phyloP scores from a whole-genome alignment of 208 protist species.

The Acanthamoeba royreba region DNA sequence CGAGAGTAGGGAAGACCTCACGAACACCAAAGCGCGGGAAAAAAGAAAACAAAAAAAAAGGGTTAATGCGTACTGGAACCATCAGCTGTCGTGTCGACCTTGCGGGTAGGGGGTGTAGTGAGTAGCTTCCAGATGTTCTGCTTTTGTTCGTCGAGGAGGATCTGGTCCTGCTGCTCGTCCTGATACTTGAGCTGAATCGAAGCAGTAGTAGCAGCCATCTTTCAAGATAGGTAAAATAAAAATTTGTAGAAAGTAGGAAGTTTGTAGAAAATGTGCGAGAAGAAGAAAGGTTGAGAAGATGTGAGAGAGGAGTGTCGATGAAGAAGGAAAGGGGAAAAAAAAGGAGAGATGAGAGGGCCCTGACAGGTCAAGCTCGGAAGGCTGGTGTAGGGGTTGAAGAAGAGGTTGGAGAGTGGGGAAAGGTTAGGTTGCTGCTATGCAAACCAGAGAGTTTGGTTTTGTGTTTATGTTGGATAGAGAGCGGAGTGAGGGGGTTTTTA shows the following conservation, averaged over 20 bases:
- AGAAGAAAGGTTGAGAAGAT: neutral
- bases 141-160: neutral
- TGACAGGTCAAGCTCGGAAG: neutral
- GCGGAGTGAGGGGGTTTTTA: neutral
- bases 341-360: neutral
- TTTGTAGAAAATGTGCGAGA: neutral
- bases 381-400: neutral
- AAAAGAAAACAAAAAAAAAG: neutral
- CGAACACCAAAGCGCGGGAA: no score
- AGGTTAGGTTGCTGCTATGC: neutral
- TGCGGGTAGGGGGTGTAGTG: neutral
- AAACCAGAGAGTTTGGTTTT: neutral
- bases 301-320: neutral
- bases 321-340: neutral
- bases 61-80: neutral
- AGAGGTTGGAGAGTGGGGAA: neutral
- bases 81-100: neutral
- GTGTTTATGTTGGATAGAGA: neutral
- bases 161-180: conserved; percentile 1
- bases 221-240: neutral
- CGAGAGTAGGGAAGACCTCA: no score
- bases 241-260: neutral
- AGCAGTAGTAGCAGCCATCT: neutral
- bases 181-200: neutral
- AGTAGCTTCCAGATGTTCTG: conserved; percentile 10